phyloP scores from a whole-genome alignment of 106 monocot genomes.

The Dendrobium huoshanense region DNA sequence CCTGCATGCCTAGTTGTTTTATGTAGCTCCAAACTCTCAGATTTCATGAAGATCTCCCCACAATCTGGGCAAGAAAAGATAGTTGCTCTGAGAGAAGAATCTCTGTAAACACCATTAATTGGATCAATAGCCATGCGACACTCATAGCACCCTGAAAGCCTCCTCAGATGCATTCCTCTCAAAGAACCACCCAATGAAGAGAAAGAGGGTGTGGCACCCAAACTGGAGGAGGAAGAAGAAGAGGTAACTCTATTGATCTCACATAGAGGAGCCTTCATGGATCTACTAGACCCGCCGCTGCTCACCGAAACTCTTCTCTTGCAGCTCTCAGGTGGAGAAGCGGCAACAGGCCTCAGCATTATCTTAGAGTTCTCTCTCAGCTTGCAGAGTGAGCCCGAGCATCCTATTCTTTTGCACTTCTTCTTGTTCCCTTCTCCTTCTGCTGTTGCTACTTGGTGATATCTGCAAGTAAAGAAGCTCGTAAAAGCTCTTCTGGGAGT shows the following conservation, averaged over 20 bases:
- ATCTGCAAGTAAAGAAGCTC: slow-evolving; percentile 47
- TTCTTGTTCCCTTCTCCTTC: slow-evolving; percentile 7
- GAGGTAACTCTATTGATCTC: slow-evolving; percentile 23
- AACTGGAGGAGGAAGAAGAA: slow-evolving; percentile 10
- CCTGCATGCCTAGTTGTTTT: slow-evolving; percentile 72
- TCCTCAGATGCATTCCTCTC: slow-evolving; percentile 61
- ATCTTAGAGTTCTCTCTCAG: slow-evolving; percentile 26
- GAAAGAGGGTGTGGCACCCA: background rate
- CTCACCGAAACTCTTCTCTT: slow-evolving; percentile 14
- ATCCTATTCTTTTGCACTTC: slow-evolving; percentile 29
- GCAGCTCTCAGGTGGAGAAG: slow-evolving; percentile 10
- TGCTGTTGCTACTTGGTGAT: slow-evolving; percentile 10
- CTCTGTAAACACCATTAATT: slow-evolving; percentile 28
- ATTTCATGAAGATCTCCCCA: slow-evolving; percentile 70
- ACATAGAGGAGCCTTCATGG: slow-evolving; percentile 21
- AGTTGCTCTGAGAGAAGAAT: slow-evolving; percentile 40
- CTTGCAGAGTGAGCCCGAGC: slow-evolving; percentile 50
- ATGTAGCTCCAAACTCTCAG: slow-evolving; percentile 77
- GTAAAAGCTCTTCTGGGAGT: slow-evolving; percentile 18
- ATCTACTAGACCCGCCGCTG: slow-evolving; percentile 8
- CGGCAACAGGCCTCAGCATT: slow-evolving; percentile 2
- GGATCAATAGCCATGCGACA: slow-evolving; percentile 57
- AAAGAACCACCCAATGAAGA: slow-evolving; percentile 77
- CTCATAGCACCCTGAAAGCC: slow-evolving; percentile 83
- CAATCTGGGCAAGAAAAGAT: slow-evolving; percentile 62